These are phyloP conservation scores for Adansonia grandidieri DNA, from an alignment of 441 rosid genomes.

Conservation along the genomic window DNA sequence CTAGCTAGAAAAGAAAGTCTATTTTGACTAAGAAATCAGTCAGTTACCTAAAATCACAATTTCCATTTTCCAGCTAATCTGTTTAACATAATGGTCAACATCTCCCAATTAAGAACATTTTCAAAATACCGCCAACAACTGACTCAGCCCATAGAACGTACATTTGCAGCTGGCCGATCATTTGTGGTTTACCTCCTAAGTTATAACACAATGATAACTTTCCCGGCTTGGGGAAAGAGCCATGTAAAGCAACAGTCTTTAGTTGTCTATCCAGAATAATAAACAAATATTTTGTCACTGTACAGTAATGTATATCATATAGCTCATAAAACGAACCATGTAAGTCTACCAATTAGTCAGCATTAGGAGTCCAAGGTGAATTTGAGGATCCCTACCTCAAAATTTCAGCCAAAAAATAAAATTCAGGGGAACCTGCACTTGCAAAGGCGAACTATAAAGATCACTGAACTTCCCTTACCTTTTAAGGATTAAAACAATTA, in stretches of 20 bases:
- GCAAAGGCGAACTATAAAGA: neutral
- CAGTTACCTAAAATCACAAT: neutral
- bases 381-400: neutral
- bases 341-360: neutral
- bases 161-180: conserved; percentile 1
- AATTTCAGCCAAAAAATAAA: neutral
- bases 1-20: neutral
- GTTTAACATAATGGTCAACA: neutral
- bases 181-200: neutral
- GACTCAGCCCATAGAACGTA: neutral
- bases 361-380: neutral
- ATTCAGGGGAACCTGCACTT: neutral
- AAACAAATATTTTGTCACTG: neutral
- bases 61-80: neutral
- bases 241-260: neutral
- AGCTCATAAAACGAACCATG: neutral
- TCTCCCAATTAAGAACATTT: neutral
- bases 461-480: neutral
- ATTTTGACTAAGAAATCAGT: neutral
- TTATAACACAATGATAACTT: neutral
- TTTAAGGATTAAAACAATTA: neutral
- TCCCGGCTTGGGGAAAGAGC: too few relatives aligned
- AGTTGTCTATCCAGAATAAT: conserved; percentile 2
- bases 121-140: neutral
- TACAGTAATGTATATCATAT: neutral